A percentile compares a stretch with the other conserved stretches of the same genome.
These are phyloP conservation scores for Venturia carpophila DNA, from an alignment of 2,329 filamentous ascomycete genomes.

Conservation along the genomic window DNA sequence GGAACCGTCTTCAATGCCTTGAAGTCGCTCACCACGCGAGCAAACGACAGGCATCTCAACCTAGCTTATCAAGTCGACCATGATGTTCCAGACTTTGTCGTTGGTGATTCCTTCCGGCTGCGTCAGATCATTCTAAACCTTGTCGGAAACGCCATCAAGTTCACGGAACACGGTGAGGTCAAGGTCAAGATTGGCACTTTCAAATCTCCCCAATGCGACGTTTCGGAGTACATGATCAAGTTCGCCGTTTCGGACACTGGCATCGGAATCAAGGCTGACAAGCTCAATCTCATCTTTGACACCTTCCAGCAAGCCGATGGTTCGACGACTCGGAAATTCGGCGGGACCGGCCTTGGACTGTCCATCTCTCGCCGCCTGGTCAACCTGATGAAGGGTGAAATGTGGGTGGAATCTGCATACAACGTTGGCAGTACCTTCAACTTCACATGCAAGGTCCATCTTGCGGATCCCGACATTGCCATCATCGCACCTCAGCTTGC, in stretches of 20 bases:
- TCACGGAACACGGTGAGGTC: slow-evolving; percentile 93
- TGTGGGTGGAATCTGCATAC: slow-evolving; percentile 91
- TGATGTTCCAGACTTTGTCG: slow-evolving; percentile 87
- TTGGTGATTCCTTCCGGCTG: slow-evolving; percentile 92
- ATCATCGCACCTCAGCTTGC: slow-evolving; percentile 75
- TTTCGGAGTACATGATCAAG: slow-evolving; percentile 84
- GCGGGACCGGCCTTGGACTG: slow-evolving; percentile 84
- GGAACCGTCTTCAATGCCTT: slow-evolving; percentile 95
- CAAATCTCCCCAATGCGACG: slow-evolving; percentile 55
- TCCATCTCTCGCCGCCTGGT: slow-evolving; percentile 94
- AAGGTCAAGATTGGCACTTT: slow-evolving; percentile 81
- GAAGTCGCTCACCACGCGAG: slow-evolving; percentile 94
- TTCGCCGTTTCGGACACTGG: slow-evolving; percentile 95
- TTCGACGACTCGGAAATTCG: slow-evolving; percentile 92
- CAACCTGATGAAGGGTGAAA: slow-evolving; percentile 90
- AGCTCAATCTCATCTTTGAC: slow-evolving; percentile 94
- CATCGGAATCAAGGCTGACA: slow-evolving; percentile 92
- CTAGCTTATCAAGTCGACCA: slow-evolving; percentile 90
- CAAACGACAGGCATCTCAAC: slow-evolving; percentile 90
- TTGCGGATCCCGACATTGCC: slow-evolving; percentile 69
- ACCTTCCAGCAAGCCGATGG: slow-evolving; percentile 98
- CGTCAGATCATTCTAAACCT: slow-evolving; percentile 95
- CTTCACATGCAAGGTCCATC: slow-evolving; percentile 87
- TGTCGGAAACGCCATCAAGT: slow-evolving; percentile 97
- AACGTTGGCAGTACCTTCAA: slow-evolving; percentile 90